Conservation (phyloP, 2,329 filamentous ascomycete genomes). For the Xylaria sp. region DNA sequence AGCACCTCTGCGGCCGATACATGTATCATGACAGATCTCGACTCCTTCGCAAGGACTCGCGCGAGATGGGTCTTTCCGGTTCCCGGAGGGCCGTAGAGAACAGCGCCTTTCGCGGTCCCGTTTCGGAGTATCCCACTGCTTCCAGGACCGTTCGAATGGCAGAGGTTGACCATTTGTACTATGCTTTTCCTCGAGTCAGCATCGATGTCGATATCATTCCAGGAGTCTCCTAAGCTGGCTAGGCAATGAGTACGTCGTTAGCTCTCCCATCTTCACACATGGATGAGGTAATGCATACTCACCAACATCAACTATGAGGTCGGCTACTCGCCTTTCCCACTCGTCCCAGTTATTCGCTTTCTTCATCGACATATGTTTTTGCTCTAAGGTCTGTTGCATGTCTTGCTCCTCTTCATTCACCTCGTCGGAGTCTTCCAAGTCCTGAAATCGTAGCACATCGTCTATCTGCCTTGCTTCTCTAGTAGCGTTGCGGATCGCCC, state of each 20-base stretch:
- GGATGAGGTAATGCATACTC: neutral
- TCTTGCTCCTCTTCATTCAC: neutral
- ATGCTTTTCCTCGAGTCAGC: neutral
- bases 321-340: neutral
- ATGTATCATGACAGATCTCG: conserved; percentile 41
- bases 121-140: neutral
- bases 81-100: conserved; percentile 49
- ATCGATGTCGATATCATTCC: neutral
- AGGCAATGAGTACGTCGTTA: neutral
- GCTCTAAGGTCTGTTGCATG: neutral
- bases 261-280: neutral
- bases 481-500: neutral
- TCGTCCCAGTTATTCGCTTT: neutral
- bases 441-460: neutral
- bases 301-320: neutral
- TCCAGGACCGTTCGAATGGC: neutral
- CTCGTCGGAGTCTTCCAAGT: neutral
- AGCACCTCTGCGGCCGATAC: neutral
- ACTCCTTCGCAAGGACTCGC: conserved; percentile 40
- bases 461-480: conserved; percentile 1
- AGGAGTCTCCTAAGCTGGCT: neutral
- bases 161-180: neutral
- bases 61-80: conserved; percentile 48
- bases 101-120: conserved; percentile 32
- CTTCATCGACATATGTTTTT: neutral